Percentiles rank a stretch among this genome's conserved stretches.
Conservation (phyloP, 768 basidiomycete species). For the Trametes coccinea region DNA sequence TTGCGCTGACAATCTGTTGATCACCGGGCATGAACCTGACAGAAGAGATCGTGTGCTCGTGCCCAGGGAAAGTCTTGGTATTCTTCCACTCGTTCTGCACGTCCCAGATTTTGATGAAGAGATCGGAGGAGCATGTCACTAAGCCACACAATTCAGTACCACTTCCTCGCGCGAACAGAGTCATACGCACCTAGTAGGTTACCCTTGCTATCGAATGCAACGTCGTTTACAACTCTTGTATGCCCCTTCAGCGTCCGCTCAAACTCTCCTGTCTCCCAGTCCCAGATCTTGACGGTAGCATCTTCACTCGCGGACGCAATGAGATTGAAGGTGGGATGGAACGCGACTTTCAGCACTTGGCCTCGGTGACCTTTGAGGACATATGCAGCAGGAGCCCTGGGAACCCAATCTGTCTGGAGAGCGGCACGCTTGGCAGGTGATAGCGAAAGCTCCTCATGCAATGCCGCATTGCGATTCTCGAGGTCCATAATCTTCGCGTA, state of each 20-base stretch:
- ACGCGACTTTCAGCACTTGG: constrained; percentile 41
- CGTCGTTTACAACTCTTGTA: constrained; percentile 56
- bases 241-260: constrained; percentile 62
- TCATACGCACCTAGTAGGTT: constrained; percentile 46
- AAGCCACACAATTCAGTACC: constrained; percentile 44
- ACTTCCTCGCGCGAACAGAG: constrained; percentile 50
- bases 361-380: constrained; percentile 52
- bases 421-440: constrained; percentile 54
- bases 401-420: constrained; percentile 83
- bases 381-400: constrained; percentile 82
- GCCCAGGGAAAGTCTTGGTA: constrained; percentile 54
- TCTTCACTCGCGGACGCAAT: constrained; percentile 58
- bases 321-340: constrained; percentile 54
- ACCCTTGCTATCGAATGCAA: constrained; percentile 58
- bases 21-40: constrained; percentile 55
- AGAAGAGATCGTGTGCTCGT: constrained; percentile 58
- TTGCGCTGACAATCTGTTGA: constrained; percentile 52
- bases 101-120: constrained; percentile 61
- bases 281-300: constrained; percentile 58
- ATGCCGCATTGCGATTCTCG: constrained; percentile 77
- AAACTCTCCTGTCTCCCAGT: constrained; percentile 63
- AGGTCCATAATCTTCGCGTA: constrained; percentile 85
- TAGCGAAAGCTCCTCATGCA: constrained; percentile 68
- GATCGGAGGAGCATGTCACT: constrained; percentile 60
- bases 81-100: constrained; percentile 57